Evolutionary conservation across 2,329 filamentous ascomycete genomes (phyloP).

Genomic region (Hirsutella thompsonii): DNA sequence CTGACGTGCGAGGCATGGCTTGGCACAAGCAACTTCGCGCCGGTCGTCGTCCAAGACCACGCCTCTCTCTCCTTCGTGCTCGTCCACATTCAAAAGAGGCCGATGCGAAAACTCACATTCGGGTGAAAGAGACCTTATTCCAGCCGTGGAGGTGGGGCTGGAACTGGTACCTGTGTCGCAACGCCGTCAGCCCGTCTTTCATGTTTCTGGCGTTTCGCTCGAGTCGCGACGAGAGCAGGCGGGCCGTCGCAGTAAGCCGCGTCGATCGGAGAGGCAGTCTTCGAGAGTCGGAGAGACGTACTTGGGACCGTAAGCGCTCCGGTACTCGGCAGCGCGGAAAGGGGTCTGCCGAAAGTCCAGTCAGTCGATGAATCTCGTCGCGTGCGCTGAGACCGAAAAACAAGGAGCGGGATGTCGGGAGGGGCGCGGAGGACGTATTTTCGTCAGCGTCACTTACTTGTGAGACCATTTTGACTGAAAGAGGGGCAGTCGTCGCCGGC

Average conservation of each 20-base stretch:
- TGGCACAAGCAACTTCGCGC: too few species aligned
- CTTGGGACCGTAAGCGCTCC: constrained; percentile 54
- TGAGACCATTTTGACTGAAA: constrained; percentile 25
- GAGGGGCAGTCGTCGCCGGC: constrained; percentile 15
- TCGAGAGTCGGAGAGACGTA: constrained; percentile 26
- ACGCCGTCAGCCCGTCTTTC: constrained; percentile 13
- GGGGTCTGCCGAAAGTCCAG: constrained; percentile 24
- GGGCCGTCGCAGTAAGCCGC: too few species aligned
- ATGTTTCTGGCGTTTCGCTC: not conserved
- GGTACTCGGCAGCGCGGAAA: constrained; percentile 36
- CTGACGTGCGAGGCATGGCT: too few species aligned
- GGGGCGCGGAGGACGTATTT: not conserved
- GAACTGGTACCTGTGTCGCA: constrained; percentile 40
- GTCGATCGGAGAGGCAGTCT: not conserved
- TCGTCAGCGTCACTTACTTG: constrained; percentile 17
- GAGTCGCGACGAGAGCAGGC: not conserved
- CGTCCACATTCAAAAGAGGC: too few species aligned
- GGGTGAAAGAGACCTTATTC: constrained; percentile 26
- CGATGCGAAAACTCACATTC: constrained; percentile 36
- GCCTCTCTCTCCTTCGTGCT: too few species aligned
- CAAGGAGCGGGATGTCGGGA: not conserved
- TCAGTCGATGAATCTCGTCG: not conserved
- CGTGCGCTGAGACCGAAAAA: not conserved
- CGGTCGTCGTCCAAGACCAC: too few species aligned
- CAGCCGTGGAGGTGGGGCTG: constrained; percentile 42